These are phyloP conservation scores for Pseudopithomyces maydicus DNA, from an alignment of 2,329 filamentous ascomycete genomes.

Conservation along the genomic window DNA sequence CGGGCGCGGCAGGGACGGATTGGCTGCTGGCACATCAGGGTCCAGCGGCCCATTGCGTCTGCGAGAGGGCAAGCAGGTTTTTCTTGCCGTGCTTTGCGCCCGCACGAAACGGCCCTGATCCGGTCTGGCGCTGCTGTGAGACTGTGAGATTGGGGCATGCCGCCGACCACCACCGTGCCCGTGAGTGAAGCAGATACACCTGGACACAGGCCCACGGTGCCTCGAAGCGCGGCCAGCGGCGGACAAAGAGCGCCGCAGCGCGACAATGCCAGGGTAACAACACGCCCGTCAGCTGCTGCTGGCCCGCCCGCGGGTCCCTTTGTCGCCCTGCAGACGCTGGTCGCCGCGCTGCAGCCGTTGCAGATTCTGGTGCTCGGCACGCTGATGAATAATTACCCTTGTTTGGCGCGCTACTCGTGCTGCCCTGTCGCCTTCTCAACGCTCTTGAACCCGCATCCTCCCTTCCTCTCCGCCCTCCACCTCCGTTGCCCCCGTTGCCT, in stretches of 20 bases:
- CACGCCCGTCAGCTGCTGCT: conserved; percentile 1
- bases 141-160: too few species aligned
- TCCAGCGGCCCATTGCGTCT: background rate
- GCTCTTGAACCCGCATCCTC: conserved; percentile 3
- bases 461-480: background rate
- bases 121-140: background rate
- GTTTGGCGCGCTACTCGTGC: background rate
- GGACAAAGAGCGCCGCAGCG: background rate
- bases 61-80: background rate
- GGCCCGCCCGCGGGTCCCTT: background rate
- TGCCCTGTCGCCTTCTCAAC: background rate
- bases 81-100: background rate
- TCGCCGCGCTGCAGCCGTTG: background rate
- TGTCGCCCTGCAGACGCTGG: background rate
- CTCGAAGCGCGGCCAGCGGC: background rate
- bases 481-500: background rate
- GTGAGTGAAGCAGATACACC: background rate
- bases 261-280: background rate
- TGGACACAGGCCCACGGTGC: too few species aligned
- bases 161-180: background rate
- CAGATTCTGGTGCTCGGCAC: background rate
- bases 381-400: conserved; percentile 7
- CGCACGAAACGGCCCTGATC: conserved; percentile 3
- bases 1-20: background rate
- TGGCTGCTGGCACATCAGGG: background rate